These are phyloP conservation scores for Lactarius akahatsu DNA, from an alignment of 768 basidiomycete species.

Conservation along the genomic window DNA sequence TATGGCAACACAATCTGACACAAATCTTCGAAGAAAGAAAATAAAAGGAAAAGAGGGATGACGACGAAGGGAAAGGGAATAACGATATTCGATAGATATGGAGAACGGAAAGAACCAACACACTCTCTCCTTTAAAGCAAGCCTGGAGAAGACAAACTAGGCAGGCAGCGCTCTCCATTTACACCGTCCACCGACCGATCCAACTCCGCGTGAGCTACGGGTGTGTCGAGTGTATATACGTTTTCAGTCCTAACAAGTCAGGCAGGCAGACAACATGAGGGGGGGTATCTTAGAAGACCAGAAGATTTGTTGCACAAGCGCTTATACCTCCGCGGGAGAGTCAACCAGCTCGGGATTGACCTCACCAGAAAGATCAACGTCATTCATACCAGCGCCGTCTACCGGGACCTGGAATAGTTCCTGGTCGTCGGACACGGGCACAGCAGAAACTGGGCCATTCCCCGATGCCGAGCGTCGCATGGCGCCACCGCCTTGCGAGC, in stretches of 20 bases:
- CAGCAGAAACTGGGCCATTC: conserved; percentile 34
- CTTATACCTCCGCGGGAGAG: conserved; percentile 15
- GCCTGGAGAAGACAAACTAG: conserved; percentile 11
- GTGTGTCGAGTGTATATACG: conserved; percentile 15
- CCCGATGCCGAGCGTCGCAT: conserved; percentile 49
- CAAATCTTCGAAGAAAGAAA: conserved; percentile 1
- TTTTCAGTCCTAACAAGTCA: conserved; percentile 22
- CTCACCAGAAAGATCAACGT: conserved; percentile 18
- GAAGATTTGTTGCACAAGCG: neutral
- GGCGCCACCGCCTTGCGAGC: conserved; percentile 66
- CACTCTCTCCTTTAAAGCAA: conserved; percentile 19
- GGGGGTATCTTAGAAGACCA: conserved; percentile 22
- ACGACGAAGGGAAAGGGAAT: conserved; percentile 24
- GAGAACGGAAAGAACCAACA: conserved; percentile 24
- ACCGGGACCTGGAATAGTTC: conserved; percentile 25
- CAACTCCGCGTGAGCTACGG: conserved; percentile 17
- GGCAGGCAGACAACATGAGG: conserved; percentile 7
- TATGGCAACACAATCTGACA: conserved; percentile 14
- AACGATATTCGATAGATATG: conserved; percentile 28
- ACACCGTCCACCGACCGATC: conserved; percentile 21
- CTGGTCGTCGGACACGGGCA: conserved; percentile 16
- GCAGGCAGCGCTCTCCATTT: conserved; percentile 18
- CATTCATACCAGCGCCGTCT: conserved; percentile 8
- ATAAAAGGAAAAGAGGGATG: conserved; percentile 8
- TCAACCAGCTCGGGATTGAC: conserved; percentile 21